These are phyloP conservation scores for Candida frijolesensis DNA, from an alignment of 1,139 yeast species.

Conservation along the genomic window DNA sequence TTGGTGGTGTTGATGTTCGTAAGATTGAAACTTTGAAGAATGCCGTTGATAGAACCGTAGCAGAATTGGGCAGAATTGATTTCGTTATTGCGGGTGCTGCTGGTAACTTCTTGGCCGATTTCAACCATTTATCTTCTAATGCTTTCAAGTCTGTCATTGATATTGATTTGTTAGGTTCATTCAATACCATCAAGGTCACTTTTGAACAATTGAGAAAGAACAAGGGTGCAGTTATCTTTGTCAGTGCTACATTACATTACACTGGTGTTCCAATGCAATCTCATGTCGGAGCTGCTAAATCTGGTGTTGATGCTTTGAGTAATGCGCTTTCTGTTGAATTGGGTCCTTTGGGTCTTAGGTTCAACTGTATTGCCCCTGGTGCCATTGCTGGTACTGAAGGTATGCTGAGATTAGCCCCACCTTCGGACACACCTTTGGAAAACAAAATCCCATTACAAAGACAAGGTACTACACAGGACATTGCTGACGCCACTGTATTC, in stretches of 20 bases:
- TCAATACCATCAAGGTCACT: constrained; percentile 84
- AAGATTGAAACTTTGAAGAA: constrained; percentile 55
- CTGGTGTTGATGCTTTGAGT: constrained; percentile 89
- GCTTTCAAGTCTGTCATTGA: constrained; percentile 89
- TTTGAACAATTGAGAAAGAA: constrained; percentile 65
- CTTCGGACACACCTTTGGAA: constrained; percentile 34
- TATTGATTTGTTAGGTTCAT: constrained; percentile 86
- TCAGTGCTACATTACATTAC: constrained; percentile 90
- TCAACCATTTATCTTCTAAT: constrained; percentile 76
- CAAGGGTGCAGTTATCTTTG: constrained; percentile 77
- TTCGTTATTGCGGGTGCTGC: constrained; percentile 96
- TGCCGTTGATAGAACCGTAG: constrained; percentile 70
- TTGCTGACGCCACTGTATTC: constrained; percentile 86
- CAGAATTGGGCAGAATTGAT: constrained; percentile 73
- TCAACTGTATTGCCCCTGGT: constrained; percentile 91
- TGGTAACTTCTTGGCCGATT: constrained; percentile 85
- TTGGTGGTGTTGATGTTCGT: constrained; percentile 80
- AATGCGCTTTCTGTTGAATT: constrained; percentile 86
- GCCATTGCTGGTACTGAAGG: constrained; percentile 87
- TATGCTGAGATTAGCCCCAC: constrained; percentile 55
- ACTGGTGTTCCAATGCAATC: constrained; percentile 88
- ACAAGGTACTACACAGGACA: constrained; percentile 73
- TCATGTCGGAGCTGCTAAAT: constrained; percentile 95
- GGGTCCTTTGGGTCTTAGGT: constrained; percentile 85
- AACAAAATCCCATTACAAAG: constrained; percentile 73